Base-by-base conservation (phyloP, 306 rosid genomes). In the Sesbania bispinosa region DNA sequence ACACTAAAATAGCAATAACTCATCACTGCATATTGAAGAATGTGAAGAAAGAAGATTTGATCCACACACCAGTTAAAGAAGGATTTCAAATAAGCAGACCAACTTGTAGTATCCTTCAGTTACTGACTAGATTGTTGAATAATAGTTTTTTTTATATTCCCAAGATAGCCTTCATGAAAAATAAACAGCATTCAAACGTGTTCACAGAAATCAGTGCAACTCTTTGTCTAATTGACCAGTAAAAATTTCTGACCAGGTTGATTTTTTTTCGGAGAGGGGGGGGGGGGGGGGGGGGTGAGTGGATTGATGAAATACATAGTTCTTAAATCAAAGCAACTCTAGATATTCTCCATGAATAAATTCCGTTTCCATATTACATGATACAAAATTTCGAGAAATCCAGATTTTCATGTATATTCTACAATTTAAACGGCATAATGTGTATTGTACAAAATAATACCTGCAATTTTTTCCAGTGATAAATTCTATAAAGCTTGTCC, bases 391-490 rank as follows among this genome's bases (percentile, higher is more conserved):
- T 70, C 9, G 2, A 68, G 38, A 68, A 67, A 46, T 29, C 45
- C 32, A 27, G 11, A 33, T 69, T 61, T 58, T 10, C 10, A 19
- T 6, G 3, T 54, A 41, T 19, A 46, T 38, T 53, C 51, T 62
- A 62, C 46, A 67, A 62, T 45, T 57, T 53, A 54, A 74, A 68
- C 21, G 7, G 35, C 10, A 35, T 19, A 70, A 59, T 60, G 13
- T 53, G 43, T 53, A 20, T 16, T 13, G 11, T 24, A 29, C 43
- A 54, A 73, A 79, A 67, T 11, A 60, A 45, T 81, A 94, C 97
- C 98, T 85, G 94, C 97, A 94, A 80, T 79, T 67, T 82, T 83
- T 89, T 76, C 97, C 95, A 2, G 85, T 81, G 80, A 91, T 48
- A 54, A 94, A 94, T 30, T 83, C 92, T 51, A 29, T 13, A 42